Conservation (phyloP, 768 basidiomycete genomes). For the Candolleomyces eurysporus region DNA sequence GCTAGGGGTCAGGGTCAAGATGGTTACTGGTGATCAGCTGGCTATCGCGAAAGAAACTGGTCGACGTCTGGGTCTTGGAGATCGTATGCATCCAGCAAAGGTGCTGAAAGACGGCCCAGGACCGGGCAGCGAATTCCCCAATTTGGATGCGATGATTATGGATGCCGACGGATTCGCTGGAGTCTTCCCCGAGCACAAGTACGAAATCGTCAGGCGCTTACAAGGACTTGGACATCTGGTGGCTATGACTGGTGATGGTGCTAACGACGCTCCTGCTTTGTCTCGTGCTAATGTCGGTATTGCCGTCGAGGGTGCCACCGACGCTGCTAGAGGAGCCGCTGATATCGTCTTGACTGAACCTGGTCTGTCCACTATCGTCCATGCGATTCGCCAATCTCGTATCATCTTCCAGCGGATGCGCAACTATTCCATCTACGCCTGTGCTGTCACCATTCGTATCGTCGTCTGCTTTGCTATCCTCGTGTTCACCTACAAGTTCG, state of each 20-base stretch:
- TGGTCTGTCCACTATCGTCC: conserved; percentile 98
- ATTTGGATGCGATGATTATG: conserved; percentile 97
- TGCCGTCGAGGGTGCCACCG: conserved; percentile 98
- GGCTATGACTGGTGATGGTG: conserved; percentile 99
- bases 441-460: conserved; percentile 96
- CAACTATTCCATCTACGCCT: conserved; percentile 97
- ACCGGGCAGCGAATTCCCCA: conserved; percentile 78
- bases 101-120: conserved; percentile 97
- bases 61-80: conserved; percentile 94
- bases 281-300: conserved; percentile 99
- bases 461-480: conserved; percentile 96
- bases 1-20: conserved; percentile 98
- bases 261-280: conserved; percentile 96
- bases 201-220: conserved; percentile 98
- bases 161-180: conserved; percentile 99
- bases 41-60: conserved; percentile 99
- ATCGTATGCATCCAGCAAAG: conserved; percentile 99
- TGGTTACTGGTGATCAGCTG: conserved; percentile 99
- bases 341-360: conserved; percentile 98
- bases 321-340: conserved; percentile 97
- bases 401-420: conserved; percentile 99
- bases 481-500: conserved; percentile 93
- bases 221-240: conserved; percentile 94
- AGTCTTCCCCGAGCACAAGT: conserved; percentile 99
- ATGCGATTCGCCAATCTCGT: conserved; percentile 97